Conservation (phyloP, 345 rosid genomes). For the Turnera subulata region DNA sequence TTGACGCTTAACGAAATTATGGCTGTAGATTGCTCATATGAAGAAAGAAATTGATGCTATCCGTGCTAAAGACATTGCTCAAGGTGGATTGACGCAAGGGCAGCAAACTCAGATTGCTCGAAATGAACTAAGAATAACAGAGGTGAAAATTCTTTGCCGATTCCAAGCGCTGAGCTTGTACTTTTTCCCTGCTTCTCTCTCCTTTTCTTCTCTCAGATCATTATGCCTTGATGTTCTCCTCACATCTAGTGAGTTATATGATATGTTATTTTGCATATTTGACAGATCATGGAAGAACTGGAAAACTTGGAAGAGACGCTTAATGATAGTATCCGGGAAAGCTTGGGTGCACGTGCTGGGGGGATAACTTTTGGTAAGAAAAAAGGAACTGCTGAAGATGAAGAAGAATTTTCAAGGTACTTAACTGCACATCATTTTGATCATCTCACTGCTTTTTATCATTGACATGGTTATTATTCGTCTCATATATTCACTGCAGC, state of each 20-base stretch:
- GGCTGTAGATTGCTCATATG: conserved; percentile 81
- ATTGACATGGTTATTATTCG: not conserved
- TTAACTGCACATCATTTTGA: no score
- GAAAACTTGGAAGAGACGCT: conserved; percentile 95
- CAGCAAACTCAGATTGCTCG: conserved; percentile 99
- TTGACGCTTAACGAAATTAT: not conserved
- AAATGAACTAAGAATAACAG: conserved; percentile 82
- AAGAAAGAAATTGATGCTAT: conserved; percentile 93
- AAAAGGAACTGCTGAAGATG: conserved; percentile 57
- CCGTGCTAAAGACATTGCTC: conserved; percentile 89
- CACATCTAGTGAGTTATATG: not conserved
- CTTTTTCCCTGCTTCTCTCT: not conserved
- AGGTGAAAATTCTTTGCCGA: conserved; percentile 37
- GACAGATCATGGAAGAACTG: conserved; percentile 83
- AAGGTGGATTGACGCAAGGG: conserved; percentile 97
- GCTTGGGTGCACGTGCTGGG: conserved; percentile 79
- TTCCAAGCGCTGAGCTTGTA: not conserved
- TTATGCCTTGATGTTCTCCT: not conserved
- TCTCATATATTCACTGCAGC: not conserved
- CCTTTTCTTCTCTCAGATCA: not conserved
- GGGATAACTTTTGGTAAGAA: conserved; percentile 40
- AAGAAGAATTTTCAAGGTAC: conserved; percentile 66
- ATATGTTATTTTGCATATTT: conserved; percentile 2
- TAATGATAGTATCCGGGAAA: conserved; percentile 90
- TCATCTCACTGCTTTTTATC: not conserved